These are phyloP conservation scores for Candida pseudocylindracea DNA, from an alignment of 1,139 yeast species.

Conservation along the genomic window DNA sequence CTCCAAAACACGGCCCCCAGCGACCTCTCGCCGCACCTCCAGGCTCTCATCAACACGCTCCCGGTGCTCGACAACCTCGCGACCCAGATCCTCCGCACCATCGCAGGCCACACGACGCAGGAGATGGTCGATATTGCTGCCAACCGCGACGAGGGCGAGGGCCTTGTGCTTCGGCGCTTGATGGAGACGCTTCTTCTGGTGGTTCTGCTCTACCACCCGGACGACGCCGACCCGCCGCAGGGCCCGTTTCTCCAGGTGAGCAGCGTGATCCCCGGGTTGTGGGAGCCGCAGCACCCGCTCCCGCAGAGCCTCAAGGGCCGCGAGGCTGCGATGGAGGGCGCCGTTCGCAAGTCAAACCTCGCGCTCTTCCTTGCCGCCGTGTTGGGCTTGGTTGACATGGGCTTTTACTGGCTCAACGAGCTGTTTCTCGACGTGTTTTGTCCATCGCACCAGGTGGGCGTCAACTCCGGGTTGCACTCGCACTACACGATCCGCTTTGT, in stretches of 20 bases:
- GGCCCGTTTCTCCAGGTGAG: slow-evolving; percentile 37
- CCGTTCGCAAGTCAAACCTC: slow-evolving; percentile 63
- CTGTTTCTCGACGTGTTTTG: slow-evolving; percentile 70
- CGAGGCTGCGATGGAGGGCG: slow-evolving; percentile 44
- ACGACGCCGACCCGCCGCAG: slow-evolving; percentile 10
- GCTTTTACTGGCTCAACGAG: slow-evolving; percentile 69
- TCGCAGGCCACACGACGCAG: slow-evolving; percentile 53
- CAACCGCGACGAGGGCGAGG: slow-evolving; percentile 49
- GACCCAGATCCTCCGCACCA: slow-evolving; percentile 44
- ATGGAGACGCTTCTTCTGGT: slow-evolving; percentile 7
- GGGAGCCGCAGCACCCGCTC: slow-evolving; percentile 40
- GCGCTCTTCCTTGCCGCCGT: slow-evolving; percentile 77
- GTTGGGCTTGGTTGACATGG: slow-evolving; percentile 65
- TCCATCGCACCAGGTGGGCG: slow-evolving; percentile 29
- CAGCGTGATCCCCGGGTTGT: slow-evolving; percentile 39
- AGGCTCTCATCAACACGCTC: slow-evolving; percentile 36
- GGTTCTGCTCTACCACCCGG: slow-evolving; percentile 33
- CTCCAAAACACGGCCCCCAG: slow-evolving; percentile 32
- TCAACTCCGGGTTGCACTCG: no score
- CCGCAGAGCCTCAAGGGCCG: slow-evolving; percentile 34
- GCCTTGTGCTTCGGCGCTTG: slow-evolving; percentile 52
- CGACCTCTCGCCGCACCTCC: slow-evolving; percentile 33
- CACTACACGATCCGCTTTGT: slow-evolving; percentile 20
- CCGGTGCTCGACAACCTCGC: slow-evolving; percentile 60
- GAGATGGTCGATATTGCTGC: slow-evolving; percentile 53